Evolutionary conservation across 306 rosid genomes (phyloP).

Genomic region (Gynostemma pentaphyllum): DNA sequence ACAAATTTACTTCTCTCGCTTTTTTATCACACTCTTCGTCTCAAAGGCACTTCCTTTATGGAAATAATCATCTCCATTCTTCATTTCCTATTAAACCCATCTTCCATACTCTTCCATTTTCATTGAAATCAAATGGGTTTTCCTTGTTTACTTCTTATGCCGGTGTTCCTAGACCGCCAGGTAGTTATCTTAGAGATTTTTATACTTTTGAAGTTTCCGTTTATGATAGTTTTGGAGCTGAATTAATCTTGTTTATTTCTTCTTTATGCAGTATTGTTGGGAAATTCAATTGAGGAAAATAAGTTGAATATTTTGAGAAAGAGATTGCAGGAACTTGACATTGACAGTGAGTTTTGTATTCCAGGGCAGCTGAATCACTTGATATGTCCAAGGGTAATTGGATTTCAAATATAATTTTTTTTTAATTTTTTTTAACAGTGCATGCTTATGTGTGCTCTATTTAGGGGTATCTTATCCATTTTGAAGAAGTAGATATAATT

Average conservation of each 20-base stretch:
- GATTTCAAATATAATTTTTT: neutral
- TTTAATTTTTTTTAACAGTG: too few relatives aligned
- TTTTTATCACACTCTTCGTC: conserved; percentile 13
- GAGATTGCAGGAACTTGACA: conserved; percentile 43
- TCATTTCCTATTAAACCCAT: conserved; percentile 26
- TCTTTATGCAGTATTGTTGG: conserved; percentile 27
- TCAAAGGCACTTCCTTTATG: conserved; percentile 15
- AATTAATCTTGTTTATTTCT: neutral
- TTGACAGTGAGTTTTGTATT: conserved; percentile 26
- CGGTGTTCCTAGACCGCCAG: conserved; percentile 20
- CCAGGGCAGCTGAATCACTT: conserved; percentile 52
- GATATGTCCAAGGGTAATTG: conserved; percentile 62
- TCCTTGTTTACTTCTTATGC: conserved; percentile 27
- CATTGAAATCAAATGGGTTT: conserved; percentile 51
- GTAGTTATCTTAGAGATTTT: neutral
- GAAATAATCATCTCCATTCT: conserved; percentile 20
- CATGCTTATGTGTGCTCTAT: neutral
- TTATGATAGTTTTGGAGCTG: neutral
- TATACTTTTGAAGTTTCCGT: neutral
- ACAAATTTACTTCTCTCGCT: conserved; percentile 22
- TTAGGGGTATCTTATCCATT: neutral
- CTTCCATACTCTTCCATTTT: conserved; percentile 24
- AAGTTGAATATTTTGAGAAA: conserved; percentile 22
- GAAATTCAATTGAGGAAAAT: conserved; percentile 15
- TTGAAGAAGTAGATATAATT: neutral